These are phyloP conservation scores for Pleurotus sapidus DNA, from an alignment of 768 basidiomycete species.

Conservation along the genomic window DNA sequence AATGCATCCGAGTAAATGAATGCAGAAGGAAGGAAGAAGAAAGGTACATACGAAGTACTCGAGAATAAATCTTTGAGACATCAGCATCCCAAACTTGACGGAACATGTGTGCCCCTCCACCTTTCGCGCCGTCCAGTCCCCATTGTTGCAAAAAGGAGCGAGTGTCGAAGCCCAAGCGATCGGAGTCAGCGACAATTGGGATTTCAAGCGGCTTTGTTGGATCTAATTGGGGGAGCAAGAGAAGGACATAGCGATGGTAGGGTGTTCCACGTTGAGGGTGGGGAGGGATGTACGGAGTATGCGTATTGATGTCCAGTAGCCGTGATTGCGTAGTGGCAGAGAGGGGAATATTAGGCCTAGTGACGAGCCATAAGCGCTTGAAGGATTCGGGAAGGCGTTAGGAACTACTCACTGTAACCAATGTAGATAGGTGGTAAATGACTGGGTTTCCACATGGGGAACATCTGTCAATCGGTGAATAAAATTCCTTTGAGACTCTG, in stretches of 20 bases:
- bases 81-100: slow-evolving; percentile 70
- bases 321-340: slow-evolving; percentile 49
- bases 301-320: slow-evolving; percentile 34
- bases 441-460: slow-evolving; percentile 64
- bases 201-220: slow-evolving; percentile 39
- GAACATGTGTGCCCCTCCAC: slow-evolving; percentile 84
- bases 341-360: slow-evolving; percentile 80
- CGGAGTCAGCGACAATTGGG: slow-evolving; percentile 39
- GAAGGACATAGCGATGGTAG: slow-evolving; percentile 84
- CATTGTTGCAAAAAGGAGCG: slow-evolving; percentile 58
- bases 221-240: slow-evolving; percentile 71
- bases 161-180: slow-evolving; percentile 63
- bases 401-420: slow-evolving; percentile 70
- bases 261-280: slow-evolving; percentile 88
- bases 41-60: slow-evolving; percentile 59
- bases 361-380: slow-evolving; percentile 4
- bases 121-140: slow-evolving; percentile 47
- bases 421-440: slow-evolving; percentile 76
- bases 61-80: slow-evolving; percentile 61
- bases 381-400: slow-evolving; percentile 10
- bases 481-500: not conserved
- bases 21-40: slow-evolving; percentile 9
- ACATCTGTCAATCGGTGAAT: slow-evolving; percentile 50
- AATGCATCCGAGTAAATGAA: slow-evolving; percentile 1
- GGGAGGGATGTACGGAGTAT: slow-evolving; percentile 83